Evolutionary conservation across 202 grass and related monocot genomes (phyloP).

Genomic region (Zizania palustris): DNA sequence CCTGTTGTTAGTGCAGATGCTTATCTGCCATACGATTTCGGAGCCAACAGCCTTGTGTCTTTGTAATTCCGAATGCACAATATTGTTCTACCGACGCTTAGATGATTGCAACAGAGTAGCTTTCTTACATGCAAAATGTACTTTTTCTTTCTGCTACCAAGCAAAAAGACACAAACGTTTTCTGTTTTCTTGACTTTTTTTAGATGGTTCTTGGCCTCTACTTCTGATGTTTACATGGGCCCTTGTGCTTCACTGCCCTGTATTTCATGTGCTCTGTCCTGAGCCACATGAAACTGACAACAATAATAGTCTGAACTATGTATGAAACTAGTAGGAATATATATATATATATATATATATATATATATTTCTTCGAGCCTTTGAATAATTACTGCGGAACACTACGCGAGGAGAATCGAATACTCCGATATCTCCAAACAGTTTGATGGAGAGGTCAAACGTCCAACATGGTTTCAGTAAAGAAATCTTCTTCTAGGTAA

Average conservation of each 20-base stretch:
- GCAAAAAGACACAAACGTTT: neutral
- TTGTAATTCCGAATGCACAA: neutral
- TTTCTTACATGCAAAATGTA: neutral
- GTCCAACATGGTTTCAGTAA: neutral
- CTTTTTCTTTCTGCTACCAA: neutral
- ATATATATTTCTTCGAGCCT: conserved; percentile 4
- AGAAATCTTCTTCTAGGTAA: conserved; percentile 11
- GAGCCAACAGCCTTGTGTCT: conserved; percentile 1
- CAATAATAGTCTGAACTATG: neutral
- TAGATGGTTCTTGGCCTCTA: too few species aligned
- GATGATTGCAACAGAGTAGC: neutral
- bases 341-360: neutral
- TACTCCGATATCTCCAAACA: conserved; percentile 2
- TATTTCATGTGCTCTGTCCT: neutral
- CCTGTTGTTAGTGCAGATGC: neutral
- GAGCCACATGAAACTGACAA: neutral
- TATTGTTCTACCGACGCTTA: neutral
- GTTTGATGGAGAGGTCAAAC: conserved; percentile 24
- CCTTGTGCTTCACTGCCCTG: conserved; percentile 19
- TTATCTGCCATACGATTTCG: conserved; percentile 27
- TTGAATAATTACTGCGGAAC: neutral
- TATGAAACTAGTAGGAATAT: neutral
- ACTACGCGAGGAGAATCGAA: conserved; percentile 19
- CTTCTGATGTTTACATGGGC: neutral
- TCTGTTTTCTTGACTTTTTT: neutral